phyloP scores from a whole-genome alignment of 2,329 filamentous ascomycete genomes.

The Pseudocercospora pini-densiflorae region DNA sequence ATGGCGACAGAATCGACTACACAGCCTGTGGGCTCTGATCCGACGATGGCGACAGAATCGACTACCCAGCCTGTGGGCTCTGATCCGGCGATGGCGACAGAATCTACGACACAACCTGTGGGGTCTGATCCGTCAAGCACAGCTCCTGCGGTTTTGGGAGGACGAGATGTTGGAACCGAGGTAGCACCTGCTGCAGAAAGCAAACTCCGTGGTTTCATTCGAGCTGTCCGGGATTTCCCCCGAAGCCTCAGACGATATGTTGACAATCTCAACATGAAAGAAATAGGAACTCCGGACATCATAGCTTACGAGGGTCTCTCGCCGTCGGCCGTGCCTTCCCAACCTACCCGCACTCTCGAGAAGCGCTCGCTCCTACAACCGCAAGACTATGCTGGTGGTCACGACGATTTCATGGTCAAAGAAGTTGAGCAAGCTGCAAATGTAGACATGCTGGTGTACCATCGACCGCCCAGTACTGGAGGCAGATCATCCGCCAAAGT shows the following conservation, averaged over 20 bases:
- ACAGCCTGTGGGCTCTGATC: not conserved
- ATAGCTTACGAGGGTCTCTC: not conserved
- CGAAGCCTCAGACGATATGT: not conserved
- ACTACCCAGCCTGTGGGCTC: not conserved
- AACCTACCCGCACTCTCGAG: not conserved
- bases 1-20: not conserved
- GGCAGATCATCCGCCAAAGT: slow-evolving; percentile 16
- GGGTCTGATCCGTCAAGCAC: not conserved
- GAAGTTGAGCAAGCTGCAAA: not conserved
- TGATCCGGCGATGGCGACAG: not conserved
- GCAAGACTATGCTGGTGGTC: slow-evolving; percentile 3
- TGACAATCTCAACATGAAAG: not conserved
- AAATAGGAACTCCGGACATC: not conserved
- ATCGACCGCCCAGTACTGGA: not conserved
- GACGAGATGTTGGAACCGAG: not conserved
- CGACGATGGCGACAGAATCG: not conserved
- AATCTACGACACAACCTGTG: not conserved
- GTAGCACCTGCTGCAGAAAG: not conserved
- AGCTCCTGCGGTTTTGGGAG: not conserved
- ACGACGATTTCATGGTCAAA: slow-evolving; percentile 10
- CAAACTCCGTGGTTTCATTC: not conserved
- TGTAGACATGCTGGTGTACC: slow-evolving; percentile 2
- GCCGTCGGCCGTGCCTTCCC: not conserved
- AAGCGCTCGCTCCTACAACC: slow-evolving; percentile 7
- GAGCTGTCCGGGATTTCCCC: not conserved